Evolutionary conservation across 2,329 filamentous ascomycete species (phyloP).

Genomic region (Trichoderma lentiforme): DNA sequence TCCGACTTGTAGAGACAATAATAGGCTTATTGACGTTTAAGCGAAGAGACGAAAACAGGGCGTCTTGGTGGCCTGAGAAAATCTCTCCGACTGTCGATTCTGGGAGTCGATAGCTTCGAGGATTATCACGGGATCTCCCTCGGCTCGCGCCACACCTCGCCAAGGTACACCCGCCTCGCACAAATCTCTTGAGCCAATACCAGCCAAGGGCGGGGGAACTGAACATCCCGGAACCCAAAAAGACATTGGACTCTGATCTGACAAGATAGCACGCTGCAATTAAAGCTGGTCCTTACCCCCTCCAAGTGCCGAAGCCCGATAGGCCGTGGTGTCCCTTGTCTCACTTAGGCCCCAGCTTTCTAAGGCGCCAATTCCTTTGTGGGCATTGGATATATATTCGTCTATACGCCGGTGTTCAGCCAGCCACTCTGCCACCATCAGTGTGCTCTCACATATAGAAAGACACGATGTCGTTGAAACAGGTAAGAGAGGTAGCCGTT

Average conservation of each 20-base stretch:
- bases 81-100: constrained; percentile 12
- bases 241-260: constrained; percentile 2
- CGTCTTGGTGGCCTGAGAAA: not conserved
- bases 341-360: not conserved
- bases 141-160: constrained; percentile 11
- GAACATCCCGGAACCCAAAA: not conserved
- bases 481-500: constrained; percentile 40
- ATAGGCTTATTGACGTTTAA: not conserved
- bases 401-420: not conserved
- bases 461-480: constrained; percentile 56
- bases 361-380: constrained; percentile 6
- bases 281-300: not conserved
- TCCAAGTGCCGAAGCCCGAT: constrained; percentile 1
- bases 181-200: constrained; percentile 1
- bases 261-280: constrained; percentile 4
- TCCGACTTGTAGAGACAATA: not conserved
- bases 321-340: not conserved
- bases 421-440: not conserved
- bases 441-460: constrained; percentile 1
- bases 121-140: constrained; percentile 14
- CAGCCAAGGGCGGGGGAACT: constrained; percentile 12
- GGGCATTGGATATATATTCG: not conserved
- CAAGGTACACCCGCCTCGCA: constrained; percentile 15
- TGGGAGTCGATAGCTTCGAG: constrained; percentile 8
- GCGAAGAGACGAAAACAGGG: not conserved